Base-by-base conservation (phyloP, 2,329 filamentous ascomycete genomes). In the Ascochyta pisi region DNA sequence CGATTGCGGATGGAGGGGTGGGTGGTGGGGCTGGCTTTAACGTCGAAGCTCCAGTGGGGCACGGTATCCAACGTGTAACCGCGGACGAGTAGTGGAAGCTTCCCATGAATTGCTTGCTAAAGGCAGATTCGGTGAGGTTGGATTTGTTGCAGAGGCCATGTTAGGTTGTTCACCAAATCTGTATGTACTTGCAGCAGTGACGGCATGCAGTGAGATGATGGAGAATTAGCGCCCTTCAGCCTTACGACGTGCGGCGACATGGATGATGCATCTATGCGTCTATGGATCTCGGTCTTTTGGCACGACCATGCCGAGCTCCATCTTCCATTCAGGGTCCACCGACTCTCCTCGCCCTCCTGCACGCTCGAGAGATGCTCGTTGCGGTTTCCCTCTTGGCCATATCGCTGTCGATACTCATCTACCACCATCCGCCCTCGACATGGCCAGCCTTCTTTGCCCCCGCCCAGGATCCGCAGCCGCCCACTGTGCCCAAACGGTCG, bases 331-430 rank as follows among this genome's bases (percentile, higher is more conserved):
- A 60, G 63, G 61, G 58, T 60, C 61, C 54, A 53, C 27, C 22
- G 40, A 34, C 35, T 37, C 33, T 53, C 40, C 44, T 54, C 33
- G 37, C 31, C 19, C 41, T 38, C 53, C 49, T 43, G 50, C 40
- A 56, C 61, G 34, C 43, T 41, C 60, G 64, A 69, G 72, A 68
- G 50, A 77, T 77, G 74, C 66, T 77, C 48, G 64, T 76, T 49
- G 74, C 70, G 43, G 67, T 76, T 45, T 73, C 74, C n/a, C 55
- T 75, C 12, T 60, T 77, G 31, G 68, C 70, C 33, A 66, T 76
- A 43, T 76, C 74, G 55, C 66, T 76, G 39, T 73, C 73, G 4
- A 61, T 75, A 16, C 64, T 76, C 19, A 50, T 75, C 15, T 76
- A 75, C 61, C 66, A 67, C 44, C 69, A 71, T 47, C 73, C 73